Percentiles rank a stretch among this genome's conserved stretches.
These are phyloP conservation scores for Leccinum barrowsii DNA, from an alignment of 768 basidiomycete species.

Conservation along the genomic window DNA sequence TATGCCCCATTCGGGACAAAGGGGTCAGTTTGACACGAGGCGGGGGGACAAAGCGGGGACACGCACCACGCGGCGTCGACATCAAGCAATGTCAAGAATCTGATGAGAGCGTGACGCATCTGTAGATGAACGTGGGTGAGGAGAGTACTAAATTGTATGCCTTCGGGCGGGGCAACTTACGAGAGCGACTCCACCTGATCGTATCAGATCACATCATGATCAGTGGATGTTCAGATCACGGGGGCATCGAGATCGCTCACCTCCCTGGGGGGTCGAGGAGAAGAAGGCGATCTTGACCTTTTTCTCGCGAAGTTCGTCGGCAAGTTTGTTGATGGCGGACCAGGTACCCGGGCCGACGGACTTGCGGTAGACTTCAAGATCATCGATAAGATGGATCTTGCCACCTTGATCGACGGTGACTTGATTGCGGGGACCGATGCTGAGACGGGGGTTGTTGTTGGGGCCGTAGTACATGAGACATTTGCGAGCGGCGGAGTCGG, in stretches of 20 bases:
- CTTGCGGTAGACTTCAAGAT: constrained; percentile 71
- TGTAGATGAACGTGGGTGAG: constrained; percentile 31
- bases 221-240: constrained; percentile 16
- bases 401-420: constrained; percentile 86
- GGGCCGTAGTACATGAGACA: constrained; percentile 81
- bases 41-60: constrained; percentile 3
- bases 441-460: constrained; percentile 77
- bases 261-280: constrained; percentile 93
- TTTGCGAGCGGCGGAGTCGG: constrained; percentile 84
- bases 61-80: constrained; percentile 81
- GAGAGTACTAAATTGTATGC: not conserved
- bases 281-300: constrained; percentile 92
- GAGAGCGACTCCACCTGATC: constrained; percentile 85
- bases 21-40: constrained; percentile 2
- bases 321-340: constrained; percentile 78
- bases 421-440: constrained; percentile 79
- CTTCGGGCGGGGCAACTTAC: constrained; percentile 44
- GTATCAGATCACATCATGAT: constrained; percentile 9
- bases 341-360: constrained; percentile 73
- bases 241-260: constrained; percentile 35
- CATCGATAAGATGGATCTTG: constrained; percentile 82
- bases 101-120: constrained; percentile 93
- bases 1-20: constrained; percentile 20
- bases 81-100: constrained; percentile 76
- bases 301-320: constrained; percentile 80